Evolutionary conservation across 257 asterid genomes (phyloP), one percentile per base, ranked within the genome.

Genomic region (Cruciata laevipes): DNA sequence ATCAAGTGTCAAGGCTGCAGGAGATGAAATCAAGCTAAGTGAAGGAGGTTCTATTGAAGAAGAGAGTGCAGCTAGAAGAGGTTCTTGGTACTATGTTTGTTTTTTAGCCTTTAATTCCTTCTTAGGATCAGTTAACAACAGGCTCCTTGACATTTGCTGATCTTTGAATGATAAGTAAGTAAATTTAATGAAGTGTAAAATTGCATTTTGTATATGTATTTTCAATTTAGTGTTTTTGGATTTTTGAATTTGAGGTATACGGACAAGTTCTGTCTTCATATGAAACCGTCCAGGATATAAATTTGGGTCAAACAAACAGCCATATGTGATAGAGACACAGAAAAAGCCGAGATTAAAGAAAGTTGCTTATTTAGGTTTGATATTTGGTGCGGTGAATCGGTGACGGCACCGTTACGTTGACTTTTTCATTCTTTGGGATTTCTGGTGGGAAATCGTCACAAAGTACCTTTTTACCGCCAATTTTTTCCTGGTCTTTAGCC

Each of bases 21-120:
- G 83, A 84, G 61, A 72, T 82, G 82, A 93, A 93, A 74, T 71
- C 76, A 30, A 85, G 84, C 73, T 88, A 88, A 85, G 84, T 90
- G 66, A 86, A 84, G 76, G 97, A 93, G 76, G 92, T 93, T 65
- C 79, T 93, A 65, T 69, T 83, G 80, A 88, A 82, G 76, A 90
- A 90, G 86, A 76, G 79, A 60, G 60, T 65, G 75, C 78, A 79
- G 59, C 77, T 93, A 67, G 96, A n/a, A n/a, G n/a, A n/a, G n/a
- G n/a, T n/a, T n/a, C n/a, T n/a, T n/a, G n/a, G n/a, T n/a, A n/a
- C n/a, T n/a, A n/a, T n/a, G n/a, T n/a, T n/a, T n/a, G n/a, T n/a
- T n/a, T n/a, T n/a, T n/a, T n/a, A n/a, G n/a, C n/a, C 16, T 47
- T 17, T 24, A 16, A 11, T 25, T 35, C 18, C 63, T 11, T 57